Conservation (phyloP, 2,329 filamentous ascomycete genomes). For the Penicillium brevicompactum region DNA sequence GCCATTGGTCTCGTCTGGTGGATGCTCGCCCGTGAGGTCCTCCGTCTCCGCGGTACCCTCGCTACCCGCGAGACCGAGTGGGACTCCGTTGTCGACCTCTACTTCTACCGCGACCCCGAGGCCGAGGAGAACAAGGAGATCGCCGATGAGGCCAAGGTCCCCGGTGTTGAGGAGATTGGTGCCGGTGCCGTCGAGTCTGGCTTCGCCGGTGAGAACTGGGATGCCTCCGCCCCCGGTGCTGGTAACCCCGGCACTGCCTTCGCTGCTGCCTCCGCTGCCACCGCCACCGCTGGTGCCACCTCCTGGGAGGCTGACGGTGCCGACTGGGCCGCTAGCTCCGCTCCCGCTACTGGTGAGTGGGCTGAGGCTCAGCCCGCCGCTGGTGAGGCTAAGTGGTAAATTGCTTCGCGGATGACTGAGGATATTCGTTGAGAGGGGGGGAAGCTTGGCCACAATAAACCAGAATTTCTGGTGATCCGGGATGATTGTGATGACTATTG, state of each 20-base stretch:
- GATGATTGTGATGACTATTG: conserved; percentile 24
- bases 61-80: conserved; percentile 94
- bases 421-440: conserved; percentile 35
- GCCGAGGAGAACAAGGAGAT: conserved; percentile 97
- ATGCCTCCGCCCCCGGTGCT: conserved; percentile 67
- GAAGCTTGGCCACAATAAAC: conserved; percentile 25
- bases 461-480: conserved; percentile 26
- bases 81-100: conserved; percentile 99
- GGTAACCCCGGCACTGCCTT: conserved; percentile 66
- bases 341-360: conserved; percentile 43
- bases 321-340: conserved; percentile 56
- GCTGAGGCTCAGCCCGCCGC: conserved; percentile 39
- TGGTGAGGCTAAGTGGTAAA: conserved; percentile 45
- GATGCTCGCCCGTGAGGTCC: conserved; percentile 99
- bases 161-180: conserved; percentile 82
- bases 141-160: conserved; percentile 78
- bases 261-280: conserved; percentile 67
- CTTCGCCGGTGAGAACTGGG: conserved; percentile 81
- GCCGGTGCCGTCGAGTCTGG: conserved; percentile 75
- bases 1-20: conserved; percentile 99
- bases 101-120: conserved; percentile 99
- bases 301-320: conserved; percentile 63
- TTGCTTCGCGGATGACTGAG: conserved; percentile 25
- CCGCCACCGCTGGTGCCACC: conserved; percentile 56
- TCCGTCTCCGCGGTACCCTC: conserved; percentile 96